Evolutionary conservation across 2,329 filamentous ascomycete genomes (phyloP).

Genomic region (Emmonsia crescens): DNA sequence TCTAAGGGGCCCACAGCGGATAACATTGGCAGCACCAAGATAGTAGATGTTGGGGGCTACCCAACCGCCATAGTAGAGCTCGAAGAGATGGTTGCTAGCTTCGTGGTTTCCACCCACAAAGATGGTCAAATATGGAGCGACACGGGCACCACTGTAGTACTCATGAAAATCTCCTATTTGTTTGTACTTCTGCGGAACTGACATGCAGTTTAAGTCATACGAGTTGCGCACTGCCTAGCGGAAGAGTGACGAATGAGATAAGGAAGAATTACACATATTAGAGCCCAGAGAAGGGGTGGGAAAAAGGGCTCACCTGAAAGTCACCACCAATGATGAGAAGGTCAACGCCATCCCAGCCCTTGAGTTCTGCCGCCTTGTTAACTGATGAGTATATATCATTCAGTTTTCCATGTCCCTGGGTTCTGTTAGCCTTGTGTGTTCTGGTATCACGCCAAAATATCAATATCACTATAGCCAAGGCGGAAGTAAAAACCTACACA

Average conservation of each 20-base stretch:
- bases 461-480: not conserved
- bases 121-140: conserved; percentile 77
- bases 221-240: conserved; percentile 75
- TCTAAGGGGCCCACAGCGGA: conserved; percentile 71
- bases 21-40: conserved; percentile 80
- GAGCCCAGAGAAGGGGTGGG: not conserved
- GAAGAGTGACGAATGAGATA: conserved; percentile 7
- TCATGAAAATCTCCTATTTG: conserved; percentile 83
- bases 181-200: conserved; percentile 80
- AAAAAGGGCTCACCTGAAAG: conserved; percentile 56
- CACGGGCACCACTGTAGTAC: conserved; percentile 72
- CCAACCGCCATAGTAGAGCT: conserved; percentile 95
- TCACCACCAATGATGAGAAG: conserved; percentile 91
- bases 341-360: conserved; percentile 73
- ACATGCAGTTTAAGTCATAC: conserved; percentile 76
- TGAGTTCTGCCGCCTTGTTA: conserved; percentile 53
- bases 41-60: conserved; percentile 96
- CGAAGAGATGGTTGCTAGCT: conserved; percentile 78
- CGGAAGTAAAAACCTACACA: conserved; percentile 50
- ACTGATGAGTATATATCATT: conserved; percentile 84
- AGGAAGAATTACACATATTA: not conserved
- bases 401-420: conserved; percentile 77
- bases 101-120: conserved; percentile 96
- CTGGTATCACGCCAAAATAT: conserved; percentile 8
- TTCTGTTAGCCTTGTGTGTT: not conserved